Evolutionary conservation across 192 early-diverging fungal species (phyloP).

Genomic region (Coemansia biformis): DNA sequence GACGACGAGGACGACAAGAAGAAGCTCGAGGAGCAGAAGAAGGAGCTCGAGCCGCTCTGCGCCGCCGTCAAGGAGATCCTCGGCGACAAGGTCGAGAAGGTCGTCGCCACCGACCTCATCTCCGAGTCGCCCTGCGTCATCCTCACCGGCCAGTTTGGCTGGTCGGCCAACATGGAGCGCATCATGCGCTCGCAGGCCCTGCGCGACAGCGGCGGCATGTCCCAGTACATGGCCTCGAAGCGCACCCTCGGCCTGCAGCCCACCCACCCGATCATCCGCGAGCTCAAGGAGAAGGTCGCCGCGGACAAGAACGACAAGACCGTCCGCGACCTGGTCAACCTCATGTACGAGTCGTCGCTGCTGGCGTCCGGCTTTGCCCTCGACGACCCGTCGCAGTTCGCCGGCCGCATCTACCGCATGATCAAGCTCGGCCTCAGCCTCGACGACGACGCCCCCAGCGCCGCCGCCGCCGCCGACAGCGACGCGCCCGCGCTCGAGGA

Average conservation of each 20-base stretch:
- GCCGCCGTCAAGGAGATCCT: constrained; percentile 96
- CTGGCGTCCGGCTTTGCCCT: constrained; percentile 96
- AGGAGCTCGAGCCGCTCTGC: constrained; percentile 87
- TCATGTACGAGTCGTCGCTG: constrained; percentile 93
- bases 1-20: constrained; percentile 99
- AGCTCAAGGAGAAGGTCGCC: constrained; percentile 86
- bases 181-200: constrained; percentile 99
- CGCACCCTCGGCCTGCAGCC: constrained; percentile 99
- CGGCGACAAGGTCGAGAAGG: constrained; percentile 97
- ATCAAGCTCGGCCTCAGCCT: constrained; percentile 96
- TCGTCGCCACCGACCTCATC: constrained; percentile 92
- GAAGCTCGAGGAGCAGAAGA: constrained; percentile 88
- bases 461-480: constrained; percentile 35
- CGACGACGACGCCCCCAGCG: constrained; percentile 69
- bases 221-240: constrained; percentile 99
- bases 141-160: constrained; percentile 97
- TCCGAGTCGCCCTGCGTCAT: constrained; percentile 97
- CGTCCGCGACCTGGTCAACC: constrained; percentile 91
- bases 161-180: constrained; percentile 99
- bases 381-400: constrained; percentile 90
- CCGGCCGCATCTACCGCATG: constrained; percentile 97
- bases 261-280: constrained; percentile 88
- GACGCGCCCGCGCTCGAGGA: constrained; percentile 52
- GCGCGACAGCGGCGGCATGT: constrained; percentile 96
- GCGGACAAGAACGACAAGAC: constrained; percentile 98